A percentile compares a stretch with the other conserved stretches of the same genome.
Evolutionary conservation across 2,329 filamentous ascomycete species (phyloP).

Genomic region (Monosporascus sp.): DNA sequence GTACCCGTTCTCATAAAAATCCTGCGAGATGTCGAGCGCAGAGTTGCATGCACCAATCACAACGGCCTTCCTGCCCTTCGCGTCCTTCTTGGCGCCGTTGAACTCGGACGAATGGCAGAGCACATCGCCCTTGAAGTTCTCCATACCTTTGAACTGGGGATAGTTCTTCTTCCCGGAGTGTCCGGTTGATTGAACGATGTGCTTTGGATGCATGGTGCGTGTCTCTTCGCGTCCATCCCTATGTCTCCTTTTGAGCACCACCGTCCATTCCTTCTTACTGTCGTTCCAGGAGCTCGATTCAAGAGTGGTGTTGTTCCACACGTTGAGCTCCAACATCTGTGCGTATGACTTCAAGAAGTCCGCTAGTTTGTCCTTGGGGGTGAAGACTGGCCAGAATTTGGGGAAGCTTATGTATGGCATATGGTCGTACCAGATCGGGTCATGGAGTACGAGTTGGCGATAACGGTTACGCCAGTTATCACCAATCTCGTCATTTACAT

Average conservation of each 20-base stretch:
- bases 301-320: slow-evolving; percentile 52
- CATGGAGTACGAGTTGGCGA: slow-evolving; percentile 53
- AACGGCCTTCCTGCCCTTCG: slow-evolving; percentile 43
- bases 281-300: slow-evolving; percentile 43
- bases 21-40: slow-evolving; percentile 54
- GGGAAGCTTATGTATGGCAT: slow-evolving; percentile 60
- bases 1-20: slow-evolving; percentile 53
- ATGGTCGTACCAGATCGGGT: slow-evolving; percentile 55
- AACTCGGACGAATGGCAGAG: slow-evolving; percentile 53
- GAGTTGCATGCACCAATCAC: slow-evolving; percentile 56
- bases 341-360: slow-evolving; percentile 62
- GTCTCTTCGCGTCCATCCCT: slow-evolving; percentile 32
- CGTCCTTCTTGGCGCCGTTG: slow-evolving; percentile 34
- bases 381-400: slow-evolving; percentile 58
- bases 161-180: slow-evolving; percentile 62
- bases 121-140: slow-evolving; percentile 44
- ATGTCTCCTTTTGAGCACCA: slow-evolving; percentile 28
- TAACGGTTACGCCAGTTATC: slow-evolving; percentile 59
- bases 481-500: slow-evolving; percentile 45
- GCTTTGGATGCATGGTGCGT: slow-evolving; percentile 54
- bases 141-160: slow-evolving; percentile 51
- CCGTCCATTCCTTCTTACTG: slow-evolving; percentile 45
- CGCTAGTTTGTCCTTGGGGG: slow-evolving; percentile 61
- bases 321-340: slow-evolving; percentile 56
- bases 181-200: slow-evolving; percentile 63